Conservation (phyloP, 2,329 filamentous ascomycete species). For the Penicillium sumatraense region DNA sequence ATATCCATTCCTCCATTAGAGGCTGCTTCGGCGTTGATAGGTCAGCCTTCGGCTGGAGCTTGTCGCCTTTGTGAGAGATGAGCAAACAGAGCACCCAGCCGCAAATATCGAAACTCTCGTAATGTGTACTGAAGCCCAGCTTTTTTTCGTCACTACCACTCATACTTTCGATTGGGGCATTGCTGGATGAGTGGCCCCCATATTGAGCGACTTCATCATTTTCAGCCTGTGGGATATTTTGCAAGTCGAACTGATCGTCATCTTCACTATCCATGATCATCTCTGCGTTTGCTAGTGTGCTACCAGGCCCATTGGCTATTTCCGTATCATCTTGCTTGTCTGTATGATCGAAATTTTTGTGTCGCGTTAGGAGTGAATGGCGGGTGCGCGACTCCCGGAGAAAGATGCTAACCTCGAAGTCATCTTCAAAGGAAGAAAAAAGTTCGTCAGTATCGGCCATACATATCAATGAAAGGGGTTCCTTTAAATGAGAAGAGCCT, state of each 20-base stretch:
- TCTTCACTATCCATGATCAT: conserved; percentile 66
- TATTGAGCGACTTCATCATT: conserved; percentile 25
- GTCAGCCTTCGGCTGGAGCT: conserved; percentile 38
- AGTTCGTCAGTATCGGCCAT: conserved; percentile 7
- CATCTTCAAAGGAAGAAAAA: conserved; percentile 63
- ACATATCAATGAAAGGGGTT: not conserved
- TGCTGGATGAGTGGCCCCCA: not conserved
- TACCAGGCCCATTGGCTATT: conserved; percentile 26
- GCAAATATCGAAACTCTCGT: conserved; percentile 96
- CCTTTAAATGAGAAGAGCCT: conserved; percentile 62
- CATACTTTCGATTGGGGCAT: not conserved
- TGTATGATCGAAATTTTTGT: conserved; percentile 72
- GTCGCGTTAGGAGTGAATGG: conserved; percentile 84
- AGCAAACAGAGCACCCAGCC: conserved; percentile 90
- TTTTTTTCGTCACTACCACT: conserved; percentile 82
- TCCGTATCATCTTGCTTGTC: conserved; percentile 19
- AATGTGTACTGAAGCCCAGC: conserved; percentile 79
- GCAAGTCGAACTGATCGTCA: conserved; percentile 54
- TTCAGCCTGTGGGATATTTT: conserved; percentile 61
- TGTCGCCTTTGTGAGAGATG: conserved; percentile 71
- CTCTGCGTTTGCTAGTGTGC: conserved; percentile 37
- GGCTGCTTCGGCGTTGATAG: conserved; percentile 58
- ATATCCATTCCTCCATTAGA: conserved; percentile 86
- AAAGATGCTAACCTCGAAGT: conserved; percentile 95
- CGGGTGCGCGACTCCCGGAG: conserved; percentile 82